These are phyloP conservation scores for Saccharata proteae DNA, from an alignment of 2,329 filamentous ascomycete genomes.

Conservation along the genomic window DNA sequence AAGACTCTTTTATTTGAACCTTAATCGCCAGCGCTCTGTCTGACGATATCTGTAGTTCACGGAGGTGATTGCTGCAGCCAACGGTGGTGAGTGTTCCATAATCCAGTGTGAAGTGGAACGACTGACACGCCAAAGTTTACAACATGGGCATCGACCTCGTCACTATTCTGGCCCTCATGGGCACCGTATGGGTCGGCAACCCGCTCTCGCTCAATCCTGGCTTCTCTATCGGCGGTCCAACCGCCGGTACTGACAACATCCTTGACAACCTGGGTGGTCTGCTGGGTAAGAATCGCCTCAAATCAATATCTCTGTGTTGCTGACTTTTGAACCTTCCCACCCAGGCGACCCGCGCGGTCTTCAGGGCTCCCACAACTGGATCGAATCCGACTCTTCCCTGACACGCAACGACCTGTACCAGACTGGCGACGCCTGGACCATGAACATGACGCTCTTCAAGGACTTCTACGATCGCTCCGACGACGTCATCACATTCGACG, in stretches of 20 bases:
- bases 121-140: conserved; percentile 10
- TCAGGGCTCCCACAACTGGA: conserved; percentile 41
- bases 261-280: conserved; percentile 28
- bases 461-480: conserved; percentile 28
- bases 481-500: conserved; percentile 16
- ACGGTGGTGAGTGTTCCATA: conserved; percentile 4
- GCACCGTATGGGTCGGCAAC: conserved; percentile 28
- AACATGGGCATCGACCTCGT: conserved; percentile 18
- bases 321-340: not conserved
- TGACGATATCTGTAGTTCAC: not conserved
- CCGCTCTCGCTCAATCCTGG: conserved; percentile 36
- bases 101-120: too few relatives aligned
- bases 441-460: conserved; percentile 42
- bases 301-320: conserved; percentile 12
- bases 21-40: not conserved
- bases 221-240: conserved; percentile 14
- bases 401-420: conserved; percentile 42
- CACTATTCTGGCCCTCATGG: conserved; percentile 21
- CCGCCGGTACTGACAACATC: conserved; percentile 24
- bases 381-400: conserved; percentile 42
- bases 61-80: conserved; percentile 4
- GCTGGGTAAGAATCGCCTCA: conserved; percentile 20
- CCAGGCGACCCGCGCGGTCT: conserved; percentile 35
- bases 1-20: not conserved
- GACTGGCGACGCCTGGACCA: conserved; percentile 36